Conservation (phyloP, 106 monocot genomes). For the Dendrobium nobile region DNA sequence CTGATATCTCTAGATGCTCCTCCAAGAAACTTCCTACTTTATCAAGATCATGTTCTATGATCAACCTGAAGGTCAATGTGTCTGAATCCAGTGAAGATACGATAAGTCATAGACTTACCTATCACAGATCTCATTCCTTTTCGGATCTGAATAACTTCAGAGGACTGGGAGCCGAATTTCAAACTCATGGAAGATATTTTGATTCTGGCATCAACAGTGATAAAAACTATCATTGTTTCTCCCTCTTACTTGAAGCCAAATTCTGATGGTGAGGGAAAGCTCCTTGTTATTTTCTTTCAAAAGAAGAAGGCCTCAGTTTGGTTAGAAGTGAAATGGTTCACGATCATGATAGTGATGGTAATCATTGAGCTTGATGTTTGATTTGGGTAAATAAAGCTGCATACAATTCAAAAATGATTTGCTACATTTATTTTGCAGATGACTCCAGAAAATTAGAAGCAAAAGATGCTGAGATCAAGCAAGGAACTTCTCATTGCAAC, state of each 20-base stretch:
- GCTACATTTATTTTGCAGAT: background rate
- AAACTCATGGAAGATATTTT: background rate
- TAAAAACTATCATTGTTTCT: slow-evolving; percentile 3
- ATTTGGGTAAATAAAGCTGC: slow-evolving; percentile 5
- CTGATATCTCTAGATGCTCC: slow-evolving; percentile 17
- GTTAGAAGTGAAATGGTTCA: slow-evolving; percentile 2
- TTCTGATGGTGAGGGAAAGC: slow-evolving; percentile 9
- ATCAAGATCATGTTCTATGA: slow-evolving; percentile 34
- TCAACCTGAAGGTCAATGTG: slow-evolving; percentile 7
- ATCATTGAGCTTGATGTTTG: background rate
- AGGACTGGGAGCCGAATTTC: slow-evolving; percentile 1
- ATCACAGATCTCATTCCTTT: slow-evolving; percentile 27
- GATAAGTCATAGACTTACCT: background rate
- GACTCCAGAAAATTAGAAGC: slow-evolving; percentile 11
- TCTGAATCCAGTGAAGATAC: slow-evolving; percentile 7
- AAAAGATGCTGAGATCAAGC: slow-evolving; percentile 3
- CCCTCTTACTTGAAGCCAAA: slow-evolving; percentile 1
- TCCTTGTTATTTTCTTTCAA: background rate
- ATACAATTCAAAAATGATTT: background rate
- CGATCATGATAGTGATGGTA: slow-evolving; percentile 7
- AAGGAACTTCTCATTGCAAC: slow-evolving; percentile 6
- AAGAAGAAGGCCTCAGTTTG: background rate
- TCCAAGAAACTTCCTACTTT: slow-evolving; percentile 2
- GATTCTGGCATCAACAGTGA: background rate
- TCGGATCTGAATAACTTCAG: slow-evolving; percentile 15